Conservation (phyloP, 2,329 filamentous ascomycete genomes). For the Cordyceps militaris region DNA sequence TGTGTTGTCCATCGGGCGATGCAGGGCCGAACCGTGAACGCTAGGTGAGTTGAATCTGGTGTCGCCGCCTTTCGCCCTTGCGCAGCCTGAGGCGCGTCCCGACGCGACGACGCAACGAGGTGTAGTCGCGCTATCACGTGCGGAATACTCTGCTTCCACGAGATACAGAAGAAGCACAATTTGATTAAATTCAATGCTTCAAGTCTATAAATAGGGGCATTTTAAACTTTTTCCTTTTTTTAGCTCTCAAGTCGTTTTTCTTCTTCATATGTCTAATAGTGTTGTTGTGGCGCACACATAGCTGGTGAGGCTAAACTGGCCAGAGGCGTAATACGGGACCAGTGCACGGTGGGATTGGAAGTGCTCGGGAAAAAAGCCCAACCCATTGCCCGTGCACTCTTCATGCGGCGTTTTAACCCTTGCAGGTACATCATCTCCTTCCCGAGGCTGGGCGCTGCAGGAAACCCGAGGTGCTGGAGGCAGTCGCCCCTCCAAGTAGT, state of each 20-base stretch:
- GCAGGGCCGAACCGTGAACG: not conserved
- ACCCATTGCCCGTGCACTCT: not conserved
- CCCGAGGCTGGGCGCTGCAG: not conserved
- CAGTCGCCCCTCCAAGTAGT: constrained; percentile 14
- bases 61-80: not conserved
- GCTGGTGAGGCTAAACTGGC: constrained; percentile 17
- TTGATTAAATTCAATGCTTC: no score
- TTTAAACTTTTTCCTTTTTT: no score
- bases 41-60: not conserved
- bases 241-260: no score
- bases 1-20: not conserved
- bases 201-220: no score
- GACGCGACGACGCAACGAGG: constrained; percentile 1
- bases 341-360: no score
- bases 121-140: constrained; percentile 2
- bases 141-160: not conserved
- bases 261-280: not conserved
- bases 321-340: no score
- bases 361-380: no score
- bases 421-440: not conserved
- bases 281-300: constrained; percentile 7
- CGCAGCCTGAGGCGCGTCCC: not conserved
- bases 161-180: no score
- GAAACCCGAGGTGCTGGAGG: constrained; percentile 11
- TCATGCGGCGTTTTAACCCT: not conserved